A percentile compares a stretch with the other conserved stretches of the same genome.
Conservation (phyloP, 495 filamentous ascomycete species). For the Penicillium bialowiezense region DNA sequence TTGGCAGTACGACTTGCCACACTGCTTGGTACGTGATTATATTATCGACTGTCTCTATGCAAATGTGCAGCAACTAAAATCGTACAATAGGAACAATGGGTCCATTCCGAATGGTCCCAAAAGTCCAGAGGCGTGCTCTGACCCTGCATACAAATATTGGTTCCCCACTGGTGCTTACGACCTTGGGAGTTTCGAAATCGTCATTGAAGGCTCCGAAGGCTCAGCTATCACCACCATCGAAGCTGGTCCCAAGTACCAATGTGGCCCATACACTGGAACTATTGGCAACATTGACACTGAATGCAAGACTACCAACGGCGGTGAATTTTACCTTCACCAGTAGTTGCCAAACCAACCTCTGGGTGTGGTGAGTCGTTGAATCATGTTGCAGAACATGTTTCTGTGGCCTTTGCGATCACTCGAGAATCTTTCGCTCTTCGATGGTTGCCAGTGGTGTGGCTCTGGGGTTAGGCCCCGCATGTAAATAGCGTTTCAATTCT, state of each 20-base stretch:
- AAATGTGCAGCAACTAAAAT: neutral
- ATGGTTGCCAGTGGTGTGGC: too few relatives aligned
- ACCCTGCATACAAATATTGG: neutral
- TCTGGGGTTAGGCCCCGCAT: too few relatives aligned
- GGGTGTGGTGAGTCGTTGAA: too few relatives aligned
- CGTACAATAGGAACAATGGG: neutral
- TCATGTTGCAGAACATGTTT: too few relatives aligned
- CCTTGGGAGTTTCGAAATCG: neutral
- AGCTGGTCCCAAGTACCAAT: conserved; percentile 1
- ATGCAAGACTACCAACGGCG: conserved; percentile 2
- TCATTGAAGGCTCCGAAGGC: neutral
- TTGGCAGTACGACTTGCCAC: neutral
- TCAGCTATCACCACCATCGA: neutral
- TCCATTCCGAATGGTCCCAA: neutral
- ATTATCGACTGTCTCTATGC: neutral
- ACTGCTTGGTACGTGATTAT: neutral
- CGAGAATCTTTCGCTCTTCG: too few relatives aligned
- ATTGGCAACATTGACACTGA: neutral
- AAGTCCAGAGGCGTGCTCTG: neutral
- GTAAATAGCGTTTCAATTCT: too few relatives aligned
- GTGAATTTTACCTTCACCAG: neutral
- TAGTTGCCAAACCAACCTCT: too few relatives aligned
- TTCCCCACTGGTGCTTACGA: neutral
- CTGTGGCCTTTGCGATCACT: too few relatives aligned
- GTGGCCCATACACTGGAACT: conserved; percentile 1